Evolutionary conservation across 257 asterid species (phyloP).

Genomic region (Scutellaria minor): DNA sequence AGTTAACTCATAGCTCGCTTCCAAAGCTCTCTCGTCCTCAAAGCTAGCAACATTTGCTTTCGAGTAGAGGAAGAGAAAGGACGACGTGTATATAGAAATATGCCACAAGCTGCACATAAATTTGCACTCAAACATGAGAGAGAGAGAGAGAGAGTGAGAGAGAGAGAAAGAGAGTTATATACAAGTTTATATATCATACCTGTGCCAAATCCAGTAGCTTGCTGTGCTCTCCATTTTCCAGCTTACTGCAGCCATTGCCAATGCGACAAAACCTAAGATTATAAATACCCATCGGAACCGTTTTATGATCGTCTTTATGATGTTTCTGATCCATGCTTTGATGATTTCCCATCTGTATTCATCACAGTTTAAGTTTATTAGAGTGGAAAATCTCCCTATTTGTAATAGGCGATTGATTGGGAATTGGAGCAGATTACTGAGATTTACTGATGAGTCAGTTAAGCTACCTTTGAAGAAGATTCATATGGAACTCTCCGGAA

Average conservation of each 20-base stretch:
- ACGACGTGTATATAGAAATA: slow-evolving; percentile 71
- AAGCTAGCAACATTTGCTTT: slow-evolving; percentile 55
- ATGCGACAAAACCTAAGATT: slow-evolving; percentile 63
- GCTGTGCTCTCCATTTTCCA: slow-evolving; percentile 78
- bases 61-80: slow-evolving; percentile 92
- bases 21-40: slow-evolving; percentile 53
- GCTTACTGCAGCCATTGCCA: slow-evolving; percentile 85
- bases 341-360: slow-evolving; percentile 66
- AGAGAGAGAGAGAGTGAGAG: slow-evolving; percentile 13
- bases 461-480: slow-evolving; percentile 64
- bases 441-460: not conserved
- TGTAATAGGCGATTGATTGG: too few relatives aligned
- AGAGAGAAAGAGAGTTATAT: not conserved
- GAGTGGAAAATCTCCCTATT: not conserved
- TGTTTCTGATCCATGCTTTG: slow-evolving; percentile 56
- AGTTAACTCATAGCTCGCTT: slow-evolving; percentile 63
- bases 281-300: slow-evolving; percentile 82
- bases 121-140: slow-evolving; percentile 36
- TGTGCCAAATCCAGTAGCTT: slow-evolving; percentile 98
- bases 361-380: slow-evolving; percentile 7
- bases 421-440: too few relatives aligned
- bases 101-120: slow-evolving; percentile 84
- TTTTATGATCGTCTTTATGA: slow-evolving; percentile 57
- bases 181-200: slow-evolving; percentile 48
- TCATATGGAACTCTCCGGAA: slow-evolving; percentile 55